Evolutionary conservation across 768 basidiomycete genomes (phyloP), one percentile per base, ranked within the genome.

Genomic region (Mycena galopus): DNA sequence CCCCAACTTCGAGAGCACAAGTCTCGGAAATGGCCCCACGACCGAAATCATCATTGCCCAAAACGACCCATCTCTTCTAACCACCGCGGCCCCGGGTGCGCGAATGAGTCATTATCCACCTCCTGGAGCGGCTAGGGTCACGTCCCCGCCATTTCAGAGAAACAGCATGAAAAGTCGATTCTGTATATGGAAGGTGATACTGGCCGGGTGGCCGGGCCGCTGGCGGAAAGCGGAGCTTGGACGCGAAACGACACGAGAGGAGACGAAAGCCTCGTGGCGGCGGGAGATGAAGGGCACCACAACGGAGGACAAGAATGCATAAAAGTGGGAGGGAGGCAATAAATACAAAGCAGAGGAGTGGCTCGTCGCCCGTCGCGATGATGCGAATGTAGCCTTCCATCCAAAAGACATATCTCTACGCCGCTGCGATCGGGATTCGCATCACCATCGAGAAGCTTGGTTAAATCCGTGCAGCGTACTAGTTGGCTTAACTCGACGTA

Each of bases 261-360:
- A 50, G 47, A 50, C 47, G 47, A 23, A 23, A n/a, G 47, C 47
- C n/a, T 23, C 47, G 47, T 50, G 47, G 47, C 47, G 47, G 47
- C 47, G n/a, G 47, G 47, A 50, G 47, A 50, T 50, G 47, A 50
- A 19, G 47, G 47, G 47, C 47, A n/a, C 47, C 47, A 50, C 47
- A 50, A 50, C n/a, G 47, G 47, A 50, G 47, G n/a, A 44, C 42
- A 16, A 50, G 47, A 50, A 50, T 50, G 21, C 47, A 50, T 50
- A 23, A 50, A n/a, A n/a, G 21, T 65, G 63, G 32, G 17, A 51
- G 50, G 44, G 63, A 50, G n/a, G 47, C 47, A 14, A 23, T 6
- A 50, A n/a, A 50, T 50, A 50, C 47, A 50, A 50, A 50, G 47
- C 47, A 50, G 81, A 25, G 86, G 47, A 50, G 84, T 39, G 83